A percentile compares a stretch with the other conserved stretches of the same genome.
These are phyloP conservation scores for Senecio squalidus DNA, from an alignment of 140 eudicot genomes.

Conservation along the genomic window DNA sequence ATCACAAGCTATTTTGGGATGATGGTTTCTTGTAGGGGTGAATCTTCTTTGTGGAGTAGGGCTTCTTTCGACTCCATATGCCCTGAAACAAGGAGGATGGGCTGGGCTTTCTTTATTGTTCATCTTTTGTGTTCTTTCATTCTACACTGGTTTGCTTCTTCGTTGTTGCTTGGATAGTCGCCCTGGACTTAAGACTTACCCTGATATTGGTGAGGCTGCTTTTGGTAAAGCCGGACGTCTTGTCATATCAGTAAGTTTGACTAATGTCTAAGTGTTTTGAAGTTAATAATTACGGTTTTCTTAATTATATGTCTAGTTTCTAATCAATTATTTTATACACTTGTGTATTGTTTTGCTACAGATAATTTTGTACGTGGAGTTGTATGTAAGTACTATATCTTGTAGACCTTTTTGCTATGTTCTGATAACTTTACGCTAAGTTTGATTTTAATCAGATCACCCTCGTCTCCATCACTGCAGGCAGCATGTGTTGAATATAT, in stretches of 20 bases:
- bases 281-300: background rate
- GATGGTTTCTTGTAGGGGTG: slow-evolving; percentile 48
- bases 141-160: slow-evolving; percentile 81
- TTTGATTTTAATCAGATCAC: slow-evolving; percentile 6
- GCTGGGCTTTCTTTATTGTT: slow-evolving; percentile 57
- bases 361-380: slow-evolving; percentile 35
- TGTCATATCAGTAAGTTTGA: slow-evolving; percentile 65
- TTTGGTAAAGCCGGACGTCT: slow-evolving; percentile 74
- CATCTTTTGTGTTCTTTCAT: slow-evolving; percentile 61
- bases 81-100: slow-evolving; percentile 95
- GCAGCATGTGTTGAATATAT: slow-evolving; percentile 89
- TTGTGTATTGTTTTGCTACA: too few relatives aligned
- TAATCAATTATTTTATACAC: too few relatives aligned
- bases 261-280: background rate
- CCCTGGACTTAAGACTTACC: slow-evolving; percentile 89
- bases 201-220: slow-evolving; percentile 97
- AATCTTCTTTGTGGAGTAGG: slow-evolving; percentile 98
- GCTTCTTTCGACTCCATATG: slow-evolving; percentile 90
- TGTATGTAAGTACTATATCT: slow-evolving; percentile 29
- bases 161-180: slow-evolving; percentile 81
- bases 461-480: slow-evolving; percentile 32
- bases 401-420: background rate
- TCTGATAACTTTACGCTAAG: background rate
- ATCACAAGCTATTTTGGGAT: background rate
- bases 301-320: too few relatives aligned